Evolutionary conservation across 495 filamentous ascomycete species (phyloP), one percentile per base, ranked within the genome.

Genomic region (Endocarpon pusillum): DNA sequence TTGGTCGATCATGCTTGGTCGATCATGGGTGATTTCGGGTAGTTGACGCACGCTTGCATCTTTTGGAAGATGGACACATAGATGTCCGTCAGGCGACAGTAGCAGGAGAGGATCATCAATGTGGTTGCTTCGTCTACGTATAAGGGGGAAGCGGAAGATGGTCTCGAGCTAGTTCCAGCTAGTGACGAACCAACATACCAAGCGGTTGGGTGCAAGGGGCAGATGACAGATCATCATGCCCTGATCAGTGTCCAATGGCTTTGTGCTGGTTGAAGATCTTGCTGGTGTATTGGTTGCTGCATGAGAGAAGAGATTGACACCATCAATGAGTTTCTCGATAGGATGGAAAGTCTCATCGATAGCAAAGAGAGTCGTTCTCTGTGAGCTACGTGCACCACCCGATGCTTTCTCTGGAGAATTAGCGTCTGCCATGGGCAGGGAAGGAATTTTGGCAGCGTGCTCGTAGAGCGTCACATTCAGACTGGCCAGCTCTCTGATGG

Each of bases 61-160:
- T 20, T 32, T 2, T 42, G 8, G 36, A 42, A 42, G 12, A 42
- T 19, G 23, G 23, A 27, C 24, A 17, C 23, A 28, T 42, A 42
- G 21, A 35, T 24, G 15, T 42, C 38, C 17, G 21, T 25, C 3
- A 42, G 38, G 10, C 22, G 38, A 14, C 21, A 42, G 30, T 42
- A 29, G 14, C 40, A 42, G 6, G 40, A 39, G 18, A 41, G 10
- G 23, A 35, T 18, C 2, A 35, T 16, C 1, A 42, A 20, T 14
- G 22, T 4, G n/a, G 18, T 42, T 15, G 40, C 38, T n/a, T 42
- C 38, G 14, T 42, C 40, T 19, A 35, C 23, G 29, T n/a, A n/a
- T n/a, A n/a, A n/a, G n/a, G n/a, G n/a, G n/a, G 39, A 11, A 25
- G 23, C 23, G 23, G 12, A 25, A 12, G 12, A 8, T 25, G 23